These are phyloP conservation scores for Boletus pseudopeckii DNA, from an alignment of 768 basidiomycete species.

Conservation along the genomic window DNA sequence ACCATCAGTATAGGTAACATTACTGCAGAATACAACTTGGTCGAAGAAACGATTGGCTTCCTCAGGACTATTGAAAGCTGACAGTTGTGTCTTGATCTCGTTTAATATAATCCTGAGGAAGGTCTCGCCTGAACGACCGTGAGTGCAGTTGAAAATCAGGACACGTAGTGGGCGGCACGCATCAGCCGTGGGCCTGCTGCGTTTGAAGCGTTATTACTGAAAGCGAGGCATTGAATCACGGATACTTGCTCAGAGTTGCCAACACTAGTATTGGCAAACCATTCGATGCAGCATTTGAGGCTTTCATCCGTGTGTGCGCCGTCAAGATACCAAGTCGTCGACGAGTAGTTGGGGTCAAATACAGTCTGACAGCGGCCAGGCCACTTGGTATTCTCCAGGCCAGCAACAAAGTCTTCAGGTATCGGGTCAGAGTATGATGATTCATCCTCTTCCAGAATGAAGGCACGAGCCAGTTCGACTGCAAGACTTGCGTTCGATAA, in stretches of 20 bases:
- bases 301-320: conserved; percentile 96
- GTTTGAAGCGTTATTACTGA: conserved; percentile 1
- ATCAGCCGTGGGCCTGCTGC: conserved; percentile 11
- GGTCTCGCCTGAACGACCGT: conserved; percentile 72
- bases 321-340: conserved; percentile 84
- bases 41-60: conserved; percentile 59
- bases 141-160: conserved; percentile 94
- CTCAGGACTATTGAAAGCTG: conserved; percentile 37
- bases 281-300: conserved; percentile 78
- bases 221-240: neutral
- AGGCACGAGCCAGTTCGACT: conserved; percentile 63
- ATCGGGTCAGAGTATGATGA: conserved; percentile 31
- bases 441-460: conserved; percentile 43
- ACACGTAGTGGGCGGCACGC: conserved; percentile 42
- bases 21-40: conserved; percentile 91
- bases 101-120: conserved; percentile 64
- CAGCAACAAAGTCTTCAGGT: conserved; percentile 52
- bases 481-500: conserved; percentile 85
- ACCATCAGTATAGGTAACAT: conserved; percentile 91
- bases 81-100: conserved; percentile 47
- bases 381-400: conserved; percentile 74
- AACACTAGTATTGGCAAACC: conserved; percentile 71
- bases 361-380: conserved; percentile 93
- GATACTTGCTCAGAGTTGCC: conserved; percentile 38
- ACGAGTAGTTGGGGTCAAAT: conserved; percentile 48